Base-by-base conservation (phyloP, 2,329 filamentous ascomycete genomes). In the Sarocladium strictum region DNA sequence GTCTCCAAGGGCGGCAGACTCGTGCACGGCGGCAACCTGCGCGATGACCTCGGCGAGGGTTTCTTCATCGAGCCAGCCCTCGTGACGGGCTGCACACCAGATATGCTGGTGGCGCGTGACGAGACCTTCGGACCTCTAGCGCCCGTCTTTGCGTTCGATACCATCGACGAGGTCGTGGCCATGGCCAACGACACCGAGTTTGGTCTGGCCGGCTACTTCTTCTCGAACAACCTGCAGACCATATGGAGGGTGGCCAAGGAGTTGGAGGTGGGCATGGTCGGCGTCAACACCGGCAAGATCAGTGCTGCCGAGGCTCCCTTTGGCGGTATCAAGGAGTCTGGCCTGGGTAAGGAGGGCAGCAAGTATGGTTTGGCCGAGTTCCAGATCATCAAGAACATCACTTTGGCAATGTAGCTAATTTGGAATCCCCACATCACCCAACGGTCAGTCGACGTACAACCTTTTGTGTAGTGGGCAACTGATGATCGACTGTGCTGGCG, bases 1-100 rank as follows among this genome's bases (percentile, higher is more conserved):
- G 72, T 76, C 19, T 72, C 73, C 58, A 83, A 85, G 65, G 84
- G 83, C 26, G 84, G 74, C 17, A 78, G 79, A 61, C 66, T 86
- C 41, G 65, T 80, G 41, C 64, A 76, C 11, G 84, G 78, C 80
- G 59, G 73, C 76, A 60, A 87, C 90, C 69, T 60, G 4, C 70
- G 84, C 84, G 86, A 83, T 82, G 65, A 83, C 79, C 53, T 84
- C 71, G 38, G 38, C 4, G 84, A 84, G 2, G 69, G 74, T 12
- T 37, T 76, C 69, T 91, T 89, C 74, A 89, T 83, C 70, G 77
- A 87, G 60, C 85, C 85, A 1, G 90, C 88, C 0, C 82, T 91
- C 27, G 78, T 91, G 53, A 80, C 83, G 15, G 84, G 82, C 41
- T 62, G 67, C 17, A 65, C 64, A 41, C 55, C 60, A 55, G 60